Percentiles rank a stretch among this genome's conserved stretches.
Evolutionary conservation across 1,284 basidiomycete genomes (phyloP).

Genomic region (Mycena citricolor): DNA sequence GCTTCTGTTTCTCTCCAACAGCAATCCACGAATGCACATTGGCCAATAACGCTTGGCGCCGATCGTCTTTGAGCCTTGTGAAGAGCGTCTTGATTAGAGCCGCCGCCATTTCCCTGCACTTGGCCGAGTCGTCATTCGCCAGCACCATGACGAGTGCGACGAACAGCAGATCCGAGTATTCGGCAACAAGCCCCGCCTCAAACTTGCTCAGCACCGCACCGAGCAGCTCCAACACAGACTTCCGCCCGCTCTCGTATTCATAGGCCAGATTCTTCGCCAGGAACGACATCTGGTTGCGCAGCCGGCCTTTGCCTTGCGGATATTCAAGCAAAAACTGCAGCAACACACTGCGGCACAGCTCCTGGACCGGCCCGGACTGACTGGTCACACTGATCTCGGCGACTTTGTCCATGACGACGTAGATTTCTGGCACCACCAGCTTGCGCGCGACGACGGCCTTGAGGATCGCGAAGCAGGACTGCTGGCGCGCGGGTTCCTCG

Average conservation of each 20-base stretch:
- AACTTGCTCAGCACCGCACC: slow-evolving; percentile 87
- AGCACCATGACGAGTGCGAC: slow-evolving; percentile 90
- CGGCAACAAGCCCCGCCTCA: slow-evolving; percentile 69
- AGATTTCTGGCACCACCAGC: slow-evolving; percentile 95
- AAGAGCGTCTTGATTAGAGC: slow-evolving; percentile 81
- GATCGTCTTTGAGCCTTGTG: slow-evolving; percentile 61
- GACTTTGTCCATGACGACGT: slow-evolving; percentile 97
- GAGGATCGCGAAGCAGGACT: slow-evolving; percentile 85
- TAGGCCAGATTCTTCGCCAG: slow-evolving; percentile 94
- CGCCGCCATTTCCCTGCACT: slow-evolving; percentile 87
- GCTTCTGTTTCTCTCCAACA: slow-evolving; percentile 56
- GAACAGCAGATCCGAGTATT: slow-evolving; percentile 90
- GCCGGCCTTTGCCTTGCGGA: slow-evolving; percentile 91
- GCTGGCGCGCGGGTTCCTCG: slow-evolving; percentile 91
- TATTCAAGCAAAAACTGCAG: slow-evolving; percentile 98
- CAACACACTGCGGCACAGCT: slow-evolving; percentile 85
- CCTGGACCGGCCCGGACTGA: slow-evolving; percentile 89
- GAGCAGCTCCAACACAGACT: slow-evolving; percentile 91
- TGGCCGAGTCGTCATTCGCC: slow-evolving; percentile 90
- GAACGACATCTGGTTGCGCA: slow-evolving; percentile 89
- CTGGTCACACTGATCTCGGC: slow-evolving; percentile 93
- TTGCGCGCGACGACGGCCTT: slow-evolving; percentile 90
- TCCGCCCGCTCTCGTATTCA: slow-evolving; percentile 85
- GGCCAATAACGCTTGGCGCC: slow-evolving; percentile 58
- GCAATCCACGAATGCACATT: slow-evolving; percentile 88